A percentile compares a stretch with the other conserved stretches of the same genome.
phyloP scores from a whole-genome alignment of 2,329 filamentous ascomycete species.

The Paecilomyces formosus region DNA sequence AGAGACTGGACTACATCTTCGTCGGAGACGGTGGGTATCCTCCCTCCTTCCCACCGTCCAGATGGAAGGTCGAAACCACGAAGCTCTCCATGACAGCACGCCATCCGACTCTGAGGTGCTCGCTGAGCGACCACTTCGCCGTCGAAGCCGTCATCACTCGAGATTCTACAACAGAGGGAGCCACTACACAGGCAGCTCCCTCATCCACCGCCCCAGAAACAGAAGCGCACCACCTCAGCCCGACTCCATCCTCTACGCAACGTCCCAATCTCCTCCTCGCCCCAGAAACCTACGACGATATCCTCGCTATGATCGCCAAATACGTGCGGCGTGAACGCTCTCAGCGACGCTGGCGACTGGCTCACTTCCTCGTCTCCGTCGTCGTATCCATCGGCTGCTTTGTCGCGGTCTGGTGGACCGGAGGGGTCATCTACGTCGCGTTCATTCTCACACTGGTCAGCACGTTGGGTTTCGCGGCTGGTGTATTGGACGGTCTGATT shows the following conservation, averaged over 20 bases:
- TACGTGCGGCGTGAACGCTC: slow-evolving; percentile 65
- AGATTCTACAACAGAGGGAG: slow-evolving; percentile 15
- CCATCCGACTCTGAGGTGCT: slow-evolving; percentile 74
- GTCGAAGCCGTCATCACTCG: slow-evolving; percentile 69
- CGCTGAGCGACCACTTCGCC: slow-evolving; percentile 90
- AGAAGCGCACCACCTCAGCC: slow-evolving; percentile 3
- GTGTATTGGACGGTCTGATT: slow-evolving; percentile 77
- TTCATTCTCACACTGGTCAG: slow-evolving; percentile 76
- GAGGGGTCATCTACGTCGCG: slow-evolving; percentile 57
- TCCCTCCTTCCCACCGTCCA: slow-evolving; percentile 21
- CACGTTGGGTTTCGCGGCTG: slow-evolving; percentile 67
- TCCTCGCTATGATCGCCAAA: slow-evolving; percentile 60
- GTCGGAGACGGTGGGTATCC: slow-evolving; percentile 49
- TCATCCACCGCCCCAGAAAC: slow-evolving; percentile 4
- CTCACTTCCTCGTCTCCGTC: slow-evolving; percentile 66
- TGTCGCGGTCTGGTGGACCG: slow-evolving; percentile 76
- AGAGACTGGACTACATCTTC: slow-evolving; percentile 93
- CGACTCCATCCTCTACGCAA: slow-evolving; percentile 5
- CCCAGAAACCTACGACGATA: slow-evolving; percentile 58
- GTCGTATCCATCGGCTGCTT: slow-evolving; percentile 65
- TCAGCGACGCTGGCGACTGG: slow-evolving; percentile 64
- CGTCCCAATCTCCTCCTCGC: slow-evolving; percentile 26
- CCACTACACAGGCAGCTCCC: neutral
- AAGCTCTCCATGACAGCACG: slow-evolving; percentile 73
- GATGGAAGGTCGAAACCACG: slow-evolving; percentile 64